Evolutionary conservation across 768 basidiomycete genomes (phyloP).

Genomic region (Leucosporidium yakuticum): DNA sequence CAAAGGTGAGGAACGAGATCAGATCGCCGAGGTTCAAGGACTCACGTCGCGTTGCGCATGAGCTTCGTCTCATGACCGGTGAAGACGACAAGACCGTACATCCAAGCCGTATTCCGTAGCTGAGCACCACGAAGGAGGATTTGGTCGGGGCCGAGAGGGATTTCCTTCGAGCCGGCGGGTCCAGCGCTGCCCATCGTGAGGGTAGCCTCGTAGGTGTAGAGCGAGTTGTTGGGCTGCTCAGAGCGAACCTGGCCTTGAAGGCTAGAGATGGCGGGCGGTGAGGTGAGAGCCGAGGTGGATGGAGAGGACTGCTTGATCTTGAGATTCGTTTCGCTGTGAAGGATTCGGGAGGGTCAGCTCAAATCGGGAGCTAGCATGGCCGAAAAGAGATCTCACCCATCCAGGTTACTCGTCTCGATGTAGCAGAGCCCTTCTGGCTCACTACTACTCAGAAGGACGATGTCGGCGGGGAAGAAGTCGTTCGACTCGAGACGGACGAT

Average conservation of each 20-base stretch:
- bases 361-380: too few relatives aligned
- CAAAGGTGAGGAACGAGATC: background rate
- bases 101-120: constrained; percentile 91
- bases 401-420: constrained; percentile 94
- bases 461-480: constrained; percentile 93
- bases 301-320: constrained; percentile 96
- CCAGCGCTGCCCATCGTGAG: constrained; percentile 49
- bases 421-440: constrained; percentile 98
- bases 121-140: constrained; percentile 90
- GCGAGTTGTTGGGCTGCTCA: constrained; percentile 93
- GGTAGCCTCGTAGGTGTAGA: constrained; percentile 81
- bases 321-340: constrained; percentile 81
- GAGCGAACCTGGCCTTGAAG: constrained; percentile 80
- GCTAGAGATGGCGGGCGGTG: constrained; percentile 64
- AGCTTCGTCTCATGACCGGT: constrained; percentile 98
- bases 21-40: constrained; percentile 29
- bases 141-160: constrained; percentile 92
- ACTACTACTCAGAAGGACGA: constrained; percentile 76
- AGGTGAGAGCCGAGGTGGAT: constrained; percentile 68
- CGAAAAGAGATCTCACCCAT: constrained; percentile 85
- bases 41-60: constrained; percentile 96
- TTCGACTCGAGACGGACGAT: constrained; percentile 83
- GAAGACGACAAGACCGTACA: constrained; percentile 86
- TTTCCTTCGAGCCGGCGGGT: constrained; percentile 54
- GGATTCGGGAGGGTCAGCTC: background rate